Base-by-base conservation (phyloP, 2,329 filamentous ascomycete genomes). In the Alternaria panax region DNA sequence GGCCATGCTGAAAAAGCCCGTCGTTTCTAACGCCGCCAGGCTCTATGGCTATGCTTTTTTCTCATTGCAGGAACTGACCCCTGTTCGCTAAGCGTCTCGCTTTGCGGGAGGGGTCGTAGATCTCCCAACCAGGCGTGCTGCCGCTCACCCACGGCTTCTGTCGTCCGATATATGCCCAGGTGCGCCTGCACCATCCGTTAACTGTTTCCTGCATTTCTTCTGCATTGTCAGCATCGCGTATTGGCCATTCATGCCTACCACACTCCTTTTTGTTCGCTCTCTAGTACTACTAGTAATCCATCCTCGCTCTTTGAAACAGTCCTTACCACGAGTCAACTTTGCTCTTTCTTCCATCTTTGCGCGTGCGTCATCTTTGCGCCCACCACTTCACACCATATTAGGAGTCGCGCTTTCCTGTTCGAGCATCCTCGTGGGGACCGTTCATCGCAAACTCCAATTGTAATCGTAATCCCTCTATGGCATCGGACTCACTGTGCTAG, bases 401-500 rank as follows among this genome's bases (percentile, higher is more conserved):
- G 25, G 45, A 24, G 32, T 42, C 53, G 55, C 57, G 51, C 42
- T 51, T 64, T 55, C 60, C 59, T 25, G 6, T 41, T 58, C 38
- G 27, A 54, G 25, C 24, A 42, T 53, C 40, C 60, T 62, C 38
- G 47, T 27, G 30, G 32, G 30, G 40, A 43, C 40, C 45, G 52
- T 43, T 47, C 16, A 34, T 25, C 27, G 28, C 18, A 20, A 24
- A 7, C 28, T 28, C 52, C 42, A 20, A 28, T 28, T n/a, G 25
- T 62, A 64, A 69, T 65, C 59, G 38, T 66, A 68, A 66, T 66
- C 55, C 45, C 59, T 64, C 59, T 53, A 77, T 76, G 74, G 70
- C 65, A 62, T 55, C 60, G 57, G 59, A 42, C 54, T 34, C 46
- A 42, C 46, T 32, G 43, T 54, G 41, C 43, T 72, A 64, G 68